Conservation (phyloP, 108 stramenopile species). For the Nannochloropsis salina region DNA sequence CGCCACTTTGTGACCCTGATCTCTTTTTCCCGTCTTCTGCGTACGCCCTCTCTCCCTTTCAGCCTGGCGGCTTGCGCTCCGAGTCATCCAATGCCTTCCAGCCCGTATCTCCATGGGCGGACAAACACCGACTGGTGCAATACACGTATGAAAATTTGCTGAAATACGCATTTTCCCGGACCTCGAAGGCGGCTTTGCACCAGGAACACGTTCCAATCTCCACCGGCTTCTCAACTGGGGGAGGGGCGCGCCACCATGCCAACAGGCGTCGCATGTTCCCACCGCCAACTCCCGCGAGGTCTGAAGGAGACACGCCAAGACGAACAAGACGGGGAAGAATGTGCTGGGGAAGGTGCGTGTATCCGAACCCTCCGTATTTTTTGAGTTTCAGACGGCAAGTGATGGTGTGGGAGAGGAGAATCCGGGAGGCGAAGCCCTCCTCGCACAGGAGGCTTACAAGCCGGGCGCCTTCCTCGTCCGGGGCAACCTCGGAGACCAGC, state of each 20-base stretch:
- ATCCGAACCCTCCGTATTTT: neutral
- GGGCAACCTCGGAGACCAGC: neutral
- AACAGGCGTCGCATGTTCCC: neutral
- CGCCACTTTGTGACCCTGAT: no score
- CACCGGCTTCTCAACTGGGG: neutral
- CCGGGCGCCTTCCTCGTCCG: neutral
- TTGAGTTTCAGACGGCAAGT: neutral
- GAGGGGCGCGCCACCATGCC: neutral
- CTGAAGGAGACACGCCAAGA: neutral
- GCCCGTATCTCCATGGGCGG: neutral
- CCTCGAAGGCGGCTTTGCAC: neutral
- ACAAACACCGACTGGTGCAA: neutral
- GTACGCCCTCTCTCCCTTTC: no score
- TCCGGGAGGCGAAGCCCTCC: neutral
- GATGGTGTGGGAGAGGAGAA: conserved; percentile 1
- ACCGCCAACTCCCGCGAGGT: neutral
- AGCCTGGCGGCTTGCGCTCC: no score
- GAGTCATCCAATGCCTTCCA: neutral
- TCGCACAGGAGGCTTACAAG: neutral
- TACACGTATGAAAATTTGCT: neutral
- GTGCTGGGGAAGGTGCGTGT: neutral
- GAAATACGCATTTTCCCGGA: neutral
- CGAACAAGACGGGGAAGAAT: neutral
- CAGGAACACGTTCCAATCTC: neutral
- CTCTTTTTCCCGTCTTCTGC: no score